Base-by-base conservation (phyloP, 1,139 yeast genomes). In the Kodamaea derodonti region DNA sequence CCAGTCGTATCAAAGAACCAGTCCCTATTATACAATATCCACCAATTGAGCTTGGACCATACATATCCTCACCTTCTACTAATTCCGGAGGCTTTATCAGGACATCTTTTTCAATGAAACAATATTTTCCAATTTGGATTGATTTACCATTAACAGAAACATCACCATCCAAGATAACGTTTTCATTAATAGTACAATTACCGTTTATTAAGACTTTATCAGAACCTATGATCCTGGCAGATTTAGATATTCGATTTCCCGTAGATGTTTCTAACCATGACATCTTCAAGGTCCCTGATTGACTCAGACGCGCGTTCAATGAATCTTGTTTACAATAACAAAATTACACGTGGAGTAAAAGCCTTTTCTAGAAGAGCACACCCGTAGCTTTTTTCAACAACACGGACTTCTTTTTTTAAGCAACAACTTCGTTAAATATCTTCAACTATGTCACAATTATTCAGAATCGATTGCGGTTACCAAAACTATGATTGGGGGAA, bases 401-500 rank as follows among this genome's bases (percentile, higher is more conserved):
- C n/a, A n/a, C n/a, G n/a, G n/a, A n/a, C n/a, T 27, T 16, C 15
- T n/a, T n/a, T n/a, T n/a, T n/a, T n/a, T n/a, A n/a, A n/a, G n/a
- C n/a, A n/a, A n/a, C n/a, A n/a, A n/a, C n/a, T n/a, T n/a, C n/a
- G n/a, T n/a, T n/a, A n/a, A n/a, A n/a, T n/a, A n/a, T n/a, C n/a
- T n/a, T n/a, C n/a, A n/a, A 29, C 11, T 37, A 46, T 45, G 50
- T 38, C 42, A 27, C 34, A 35, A 27, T 51, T 69, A 35, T 66
- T 68, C 45, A 69, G 73, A 58, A 63, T 70, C 48, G 65, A 70
- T 53, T 69, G 76, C 47, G 83, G 84, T 25, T 79, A 64, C 59
- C 86, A 80, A 55, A 80, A 79, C 66, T 80, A 80, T 58, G 86
- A 79, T 57, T 83, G 92, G 95, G 95, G 95, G 34, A 90, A 90